Conservation (phyloP, 2,329 filamentous ascomycete species). For the Microascus cirrosus region DNA sequence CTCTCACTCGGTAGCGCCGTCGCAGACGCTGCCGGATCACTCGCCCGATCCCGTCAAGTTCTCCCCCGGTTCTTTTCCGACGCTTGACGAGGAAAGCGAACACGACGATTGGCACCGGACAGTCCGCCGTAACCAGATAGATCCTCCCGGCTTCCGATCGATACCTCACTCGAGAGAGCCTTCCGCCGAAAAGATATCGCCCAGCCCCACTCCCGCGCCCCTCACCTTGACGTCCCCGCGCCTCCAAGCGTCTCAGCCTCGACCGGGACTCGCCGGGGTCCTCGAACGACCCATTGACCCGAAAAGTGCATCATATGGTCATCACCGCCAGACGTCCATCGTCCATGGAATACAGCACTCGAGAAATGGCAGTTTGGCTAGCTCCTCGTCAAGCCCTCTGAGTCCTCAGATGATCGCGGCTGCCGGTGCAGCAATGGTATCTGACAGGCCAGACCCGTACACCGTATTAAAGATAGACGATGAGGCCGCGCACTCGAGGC, state of each 20-base stretch:
- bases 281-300: conserved; percentile 43
- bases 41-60: conserved; percentile 40
- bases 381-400: conserved; percentile 70
- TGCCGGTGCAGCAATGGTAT: conserved; percentile 42
- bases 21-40: conserved; percentile 47
- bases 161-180: conserved; percentile 45
- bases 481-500: conserved; percentile 29
- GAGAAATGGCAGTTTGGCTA: conserved; percentile 77
- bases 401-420: conserved; percentile 78
- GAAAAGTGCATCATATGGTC: conserved; percentile 56
- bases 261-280: conserved; percentile 27
- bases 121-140: conserved; percentile 31
- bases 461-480: conserved; percentile 22
- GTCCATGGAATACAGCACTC: conserved; percentile 93
- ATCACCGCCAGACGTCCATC: conserved; percentile 94
- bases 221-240: conserved; percentile 22
- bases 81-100: conserved; percentile 41
- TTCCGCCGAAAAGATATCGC: conserved; percentile 42
- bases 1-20: conserved; percentile 33
- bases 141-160: conserved; percentile 24
- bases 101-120: conserved; percentile 36
- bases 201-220: conserved; percentile 13
- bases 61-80: conserved; percentile 35
- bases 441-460: conserved; percentile 27
- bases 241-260: conserved; percentile 27